Evolutionary conservation across 73 alveolate species (phyloP), one percentile per base, ranked within the genome.

Genomic region (Symbiodinium natans): DNA sequence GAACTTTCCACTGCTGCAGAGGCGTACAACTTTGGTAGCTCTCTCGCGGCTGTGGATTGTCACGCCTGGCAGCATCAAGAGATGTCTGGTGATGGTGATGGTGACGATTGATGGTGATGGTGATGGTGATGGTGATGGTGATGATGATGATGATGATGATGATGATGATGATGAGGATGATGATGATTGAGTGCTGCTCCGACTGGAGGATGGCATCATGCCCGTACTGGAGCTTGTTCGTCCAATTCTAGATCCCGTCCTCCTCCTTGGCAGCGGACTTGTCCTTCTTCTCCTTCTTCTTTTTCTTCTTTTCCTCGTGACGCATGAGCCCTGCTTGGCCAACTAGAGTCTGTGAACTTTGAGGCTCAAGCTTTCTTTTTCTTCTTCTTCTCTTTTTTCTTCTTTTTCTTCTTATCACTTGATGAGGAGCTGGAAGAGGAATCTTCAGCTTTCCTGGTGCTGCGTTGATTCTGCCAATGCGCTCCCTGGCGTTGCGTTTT

Each of bases 371-470:
- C 71, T 75, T 90, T 90, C 97, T 90, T 90, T 27, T 90, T 52
- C 54, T 90, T 90, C 88, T 71, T 82, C 36, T 90, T 42, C 88
- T 90, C 80, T 80, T 68, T 71, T 34, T 90, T 86, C 83, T 86
- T 90, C 77, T 90, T 86, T 39, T 86, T 90, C 88, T 90, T 90
- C 40, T 90, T 56, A n/a, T 85, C 54, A 15, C 89, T 68, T 13
- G 97, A 90, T 8, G 97, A 90, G 17, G 97, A 90, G 27, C 97
- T 90, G 34, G 97, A 90, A 25, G 97, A 90, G 77, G 97, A 90
- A 31, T 90, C 97, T 41, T 59, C 97, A 25, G 97, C 97, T 73
- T 90, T 90, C 97, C 97, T 90, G 54, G 2, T 74, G 25, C 46
- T 34, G 25, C 29, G 29, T 34, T 27, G 21, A 7, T 36, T 29